Base-by-base conservation (phyloP, 768 basidiomycete genomes). In the Kwoniella dejecticola region DNA sequence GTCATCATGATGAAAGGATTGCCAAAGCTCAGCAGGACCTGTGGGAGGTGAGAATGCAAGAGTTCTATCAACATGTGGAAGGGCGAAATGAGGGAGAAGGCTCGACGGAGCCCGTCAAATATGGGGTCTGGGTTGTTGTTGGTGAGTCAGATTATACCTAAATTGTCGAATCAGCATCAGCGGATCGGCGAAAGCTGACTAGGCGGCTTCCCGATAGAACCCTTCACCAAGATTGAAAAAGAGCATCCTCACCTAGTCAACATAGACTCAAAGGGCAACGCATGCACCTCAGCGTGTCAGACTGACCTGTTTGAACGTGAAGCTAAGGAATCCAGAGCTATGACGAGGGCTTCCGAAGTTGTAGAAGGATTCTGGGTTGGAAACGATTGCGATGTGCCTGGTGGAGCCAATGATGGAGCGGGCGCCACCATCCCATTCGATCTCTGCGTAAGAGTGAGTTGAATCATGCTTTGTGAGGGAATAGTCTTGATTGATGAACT, bases 91-190 rank as follows among this genome's bases (percentile, higher is more conserved):
- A 41, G 49, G 48, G 71, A 12, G 69, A 75, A 49, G 74, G 74
- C 11, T 38, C 68, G 10, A 64, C 33, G 24, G 65, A 63, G 36
- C 77, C 77, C 13, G 69, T 79, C 47, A 57, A 69, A 33, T 79
- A 79, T 59, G 76, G 71, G 23, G 77, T 79, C 19, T 78, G 75
- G 66, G 67, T 78, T 23, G 65, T 79, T 1, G 66, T 71, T n/a
- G 72, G 76, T 76, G 31, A 67, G 70, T 70, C n/a, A n/a, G n/a
- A n/a, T n/a, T n/a, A n/a, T n/a, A n/a, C n/a, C n/a, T n/a, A n/a
- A n/a, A n/a, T n/a, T n/a, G n/a, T n/a, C n/a, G n/a, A n/a, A n/a
- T n/a, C n/a, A n/a, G n/a, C n/a, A n/a, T n/a, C n/a, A n/a, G n/a
- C n/a, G n/a, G n/a, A n/a, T n/a, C n/a, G n/a, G n/a, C n/a, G n/a